phyloP scores from a whole-genome alignment of 2,329 filamentous ascomycete species.

The Claviceps digitariae region DNA sequence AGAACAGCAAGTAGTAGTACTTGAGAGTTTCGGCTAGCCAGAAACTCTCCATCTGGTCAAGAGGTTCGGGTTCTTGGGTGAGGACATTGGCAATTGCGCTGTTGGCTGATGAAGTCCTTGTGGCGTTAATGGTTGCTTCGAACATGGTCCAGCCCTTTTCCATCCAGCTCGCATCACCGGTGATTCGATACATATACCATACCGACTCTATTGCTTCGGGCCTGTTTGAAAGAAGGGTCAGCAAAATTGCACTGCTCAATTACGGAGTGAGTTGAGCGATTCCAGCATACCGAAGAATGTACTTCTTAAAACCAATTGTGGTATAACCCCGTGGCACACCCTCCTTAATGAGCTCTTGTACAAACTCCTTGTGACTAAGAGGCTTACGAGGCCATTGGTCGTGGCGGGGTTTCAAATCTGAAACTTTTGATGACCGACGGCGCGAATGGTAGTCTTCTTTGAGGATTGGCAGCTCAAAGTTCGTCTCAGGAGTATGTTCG shows the following conservation, averaged over 20 bases:
- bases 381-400: not conserved
- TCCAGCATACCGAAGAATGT: slow-evolving; percentile 45
- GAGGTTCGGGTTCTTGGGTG: slow-evolving; percentile 23
- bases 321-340: slow-evolving; percentile 38
- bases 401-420: not conserved
- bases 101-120: slow-evolving; percentile 52
- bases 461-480: not conserved
- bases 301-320: slow-evolving; percentile 30
- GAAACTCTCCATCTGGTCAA: slow-evolving; percentile 47
- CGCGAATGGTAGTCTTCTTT: not conserved
- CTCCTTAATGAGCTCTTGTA: slow-evolving; percentile 13
- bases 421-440: not conserved
- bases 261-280: not conserved
- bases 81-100: slow-evolving; percentile 56
- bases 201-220: slow-evolving; percentile 81
- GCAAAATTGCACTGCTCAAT: not conserved
- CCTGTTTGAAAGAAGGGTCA: slow-evolving; percentile 27
- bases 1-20: slow-evolving; percentile 60
- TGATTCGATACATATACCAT: slow-evolving; percentile 85
- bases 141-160: slow-evolving; percentile 86
- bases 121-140: slow-evolving; percentile 51
- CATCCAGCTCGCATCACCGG: slow-evolving; percentile 59
- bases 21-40: slow-evolving; percentile 60
- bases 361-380: not conserved
- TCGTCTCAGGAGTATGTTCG: slow-evolving; percentile 22